Base-by-base conservation (phyloP, 306 rosid species). In the Myrica gale region DNA sequence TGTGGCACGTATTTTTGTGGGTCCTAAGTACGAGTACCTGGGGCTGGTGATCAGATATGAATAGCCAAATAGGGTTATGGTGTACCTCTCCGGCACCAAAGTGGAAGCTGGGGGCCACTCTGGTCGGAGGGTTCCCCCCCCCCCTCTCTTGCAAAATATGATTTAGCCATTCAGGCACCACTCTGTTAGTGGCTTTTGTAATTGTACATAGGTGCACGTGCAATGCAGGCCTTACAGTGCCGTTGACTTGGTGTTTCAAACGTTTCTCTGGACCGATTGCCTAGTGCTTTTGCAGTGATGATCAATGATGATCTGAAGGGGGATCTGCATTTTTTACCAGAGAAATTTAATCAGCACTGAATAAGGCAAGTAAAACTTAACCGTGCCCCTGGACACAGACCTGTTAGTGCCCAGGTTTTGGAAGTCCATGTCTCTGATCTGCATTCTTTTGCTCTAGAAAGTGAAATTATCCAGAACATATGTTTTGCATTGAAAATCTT, bases 171-270 rank as follows among this genome's bases (percentile, higher is more conserved):
- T 63, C 15, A 32, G 44, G 60, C 68, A 46, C 60, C 74, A 46
- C 60, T 48, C 56, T 71, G 61, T 23, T 71, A 3, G n/a, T 37
- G 16, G 43, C 44, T 32, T 71, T 42, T 46, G 50, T 46, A 19
- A 68, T 42, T 44, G 11, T 72, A 47, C 74, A 51, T 69, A 61
- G 78, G 58, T 74, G 69, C 86, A 85, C 85, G 85, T 83, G 87
- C 75, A 80, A 63, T 11, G n/a, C 63, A 65, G 85, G 44, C 71
- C 83, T 81, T 61, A 72, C 73, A 52, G 42, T 13, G 43, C 16
- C 42, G 85, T 83, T 82, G 86, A 82, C 89, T 71, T 69, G 79
- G 69, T 73, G 77, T 72, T 65, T 86, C 85, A 71, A 78, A 82
- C 68, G 74, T 73, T 54, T 69, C 63, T 66, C 74, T 62, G 51